Base-by-base conservation (phyloP, 2,329 filamentous ascomycete species). In the Rhynchosporium secalis region DNA sequence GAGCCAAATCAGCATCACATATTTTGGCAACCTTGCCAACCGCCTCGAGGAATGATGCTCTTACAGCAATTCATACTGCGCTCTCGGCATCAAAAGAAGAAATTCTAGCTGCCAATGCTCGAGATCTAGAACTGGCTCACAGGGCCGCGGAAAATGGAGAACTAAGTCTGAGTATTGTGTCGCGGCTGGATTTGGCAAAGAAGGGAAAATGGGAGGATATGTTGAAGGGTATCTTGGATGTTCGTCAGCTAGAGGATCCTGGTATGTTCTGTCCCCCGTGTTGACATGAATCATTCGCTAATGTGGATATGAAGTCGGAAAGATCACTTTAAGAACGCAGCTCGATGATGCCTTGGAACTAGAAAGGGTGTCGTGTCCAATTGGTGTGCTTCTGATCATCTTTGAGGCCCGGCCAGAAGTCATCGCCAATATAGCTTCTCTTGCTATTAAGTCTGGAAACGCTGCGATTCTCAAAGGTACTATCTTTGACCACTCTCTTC, bases 371-470 rank as follows among this genome's bases (percentile, higher is more conserved):
- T 92, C 91, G 46, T 96, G 92, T 74, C 95, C 95, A 5, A 98
- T 99, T 70, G 95, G 95, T 63, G 93, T 98, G n/a, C 85, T 99
- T 47, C 84, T 99, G 69, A 95, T 99, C 77, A 98, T 99, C 73
- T 99, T 99, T 74, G 95, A 99, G 78, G 95, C 95, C 41, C 89
- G 95, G 7, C 95, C 95, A 6, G 95, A 99, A 78, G 95, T 99
- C 68, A 97, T 99, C 73, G 95, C 94, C 73, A 99, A 99, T 76
- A 98, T 99, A 73, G 92, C 95, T 66, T 91, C 93, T 3, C 82
- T 99, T 29, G 93, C 95, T 43, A 91, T 99, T 77, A 99, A 99
- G 76, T 98, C 94, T 12, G 95, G 92, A 71, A 99, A 99, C 76
- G 90, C 95, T 41, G 95, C 93, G 57, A 98, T 99, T 71, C 81